These are phyloP conservation scores for Cyclostephanos tholiformis DNA, from an alignment of 108 stramenopile species.

Conservation along the genomic window DNA sequence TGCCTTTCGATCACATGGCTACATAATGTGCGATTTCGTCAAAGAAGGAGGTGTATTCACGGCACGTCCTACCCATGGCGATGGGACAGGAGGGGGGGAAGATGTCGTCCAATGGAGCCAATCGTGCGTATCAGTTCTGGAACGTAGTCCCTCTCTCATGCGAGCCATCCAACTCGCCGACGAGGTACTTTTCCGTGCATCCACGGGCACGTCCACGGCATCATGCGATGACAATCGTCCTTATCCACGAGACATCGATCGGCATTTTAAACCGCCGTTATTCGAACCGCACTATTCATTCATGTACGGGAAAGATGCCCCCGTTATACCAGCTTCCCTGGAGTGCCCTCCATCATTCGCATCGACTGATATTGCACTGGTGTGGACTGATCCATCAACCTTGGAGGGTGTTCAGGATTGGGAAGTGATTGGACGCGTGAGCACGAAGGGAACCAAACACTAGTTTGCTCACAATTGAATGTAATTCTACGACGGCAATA, in stretches of 20 bases:
- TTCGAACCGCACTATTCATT: slow-evolving; percentile 41
- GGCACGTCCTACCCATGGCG: not conserved
- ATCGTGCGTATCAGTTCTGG: slow-evolving; percentile 28
- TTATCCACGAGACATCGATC: not conserved
- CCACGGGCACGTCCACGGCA: not conserved
- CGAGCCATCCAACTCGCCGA: slow-evolving; percentile 34
- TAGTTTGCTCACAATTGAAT: not conserved
- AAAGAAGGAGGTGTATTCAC: slow-evolving; percentile 40
- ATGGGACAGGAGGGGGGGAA: slow-evolving; percentile 2
- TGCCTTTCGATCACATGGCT: slow-evolving; percentile 30
- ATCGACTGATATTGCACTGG: slow-evolving; percentile 30
- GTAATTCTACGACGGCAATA: too few relatives aligned
- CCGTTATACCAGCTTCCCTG: slow-evolving; percentile 4
- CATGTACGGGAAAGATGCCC: slow-evolving; percentile 25
- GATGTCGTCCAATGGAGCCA: slow-evolving; percentile 39
- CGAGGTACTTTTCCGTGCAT: slow-evolving; percentile 4
- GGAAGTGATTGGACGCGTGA: slow-evolving; percentile 26
- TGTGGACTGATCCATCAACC: slow-evolving; percentile 31
- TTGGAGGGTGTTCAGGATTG: slow-evolving; percentile 41
- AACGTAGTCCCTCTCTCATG: slow-evolving; percentile 2
- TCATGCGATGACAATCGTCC: not conserved
- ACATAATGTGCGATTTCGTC: slow-evolving; percentile 16
- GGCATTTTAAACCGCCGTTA: slow-evolving; percentile 27
- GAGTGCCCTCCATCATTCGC: slow-evolving; percentile 35
- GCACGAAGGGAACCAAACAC: not conserved